phyloP scores from a whole-genome alignment of 1,284 basidiomycete species.

The Athelia psychrophila region DNA sequence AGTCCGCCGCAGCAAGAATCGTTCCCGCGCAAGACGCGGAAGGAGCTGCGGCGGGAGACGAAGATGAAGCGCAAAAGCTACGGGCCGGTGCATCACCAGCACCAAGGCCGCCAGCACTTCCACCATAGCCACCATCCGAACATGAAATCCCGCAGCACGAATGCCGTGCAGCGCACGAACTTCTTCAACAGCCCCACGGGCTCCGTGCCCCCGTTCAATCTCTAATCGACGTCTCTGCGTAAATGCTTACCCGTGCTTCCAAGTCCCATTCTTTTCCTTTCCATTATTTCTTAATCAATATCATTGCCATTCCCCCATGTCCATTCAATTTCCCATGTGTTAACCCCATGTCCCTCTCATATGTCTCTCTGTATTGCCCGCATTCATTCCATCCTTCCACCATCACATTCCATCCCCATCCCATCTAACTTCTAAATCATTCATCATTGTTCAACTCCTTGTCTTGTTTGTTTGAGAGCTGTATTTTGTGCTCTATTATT shows the following conservation, averaged over 20 bases:
- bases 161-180: slow-evolving; percentile 56
- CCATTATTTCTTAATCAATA: not conserved
- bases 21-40: slow-evolving; percentile 21
- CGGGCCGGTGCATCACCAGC: slow-evolving; percentile 28
- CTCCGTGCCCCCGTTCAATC: not conserved
- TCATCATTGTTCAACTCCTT: too few relatives aligned
- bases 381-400: too few relatives aligned
- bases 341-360: too few relatives aligned
- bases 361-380: not conserved
- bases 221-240: not conserved
- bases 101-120: slow-evolving; percentile 36
- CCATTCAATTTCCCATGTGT: not conserved
- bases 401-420: too few relatives aligned
- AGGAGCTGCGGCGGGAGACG: slow-evolving; percentile 35
- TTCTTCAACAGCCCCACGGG: slow-evolving; percentile 35
- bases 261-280: not conserved
- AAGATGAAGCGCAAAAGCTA: slow-evolving; percentile 34
- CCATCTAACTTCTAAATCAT: too few relatives aligned
- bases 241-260: too few relatives aligned
- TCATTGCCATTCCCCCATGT: not conserved
- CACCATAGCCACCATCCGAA: slow-evolving; percentile 66
- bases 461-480: too few relatives aligned
- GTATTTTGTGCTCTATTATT: too few relatives aligned
- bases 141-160: slow-evolving; percentile 55
- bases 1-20: slow-evolving; percentile 12